Evolutionary conservation across 2,329 filamentous ascomycete species (phyloP), one percentile per base, ranked within the genome.

Genomic region (Hortaea werneckii): DNA sequence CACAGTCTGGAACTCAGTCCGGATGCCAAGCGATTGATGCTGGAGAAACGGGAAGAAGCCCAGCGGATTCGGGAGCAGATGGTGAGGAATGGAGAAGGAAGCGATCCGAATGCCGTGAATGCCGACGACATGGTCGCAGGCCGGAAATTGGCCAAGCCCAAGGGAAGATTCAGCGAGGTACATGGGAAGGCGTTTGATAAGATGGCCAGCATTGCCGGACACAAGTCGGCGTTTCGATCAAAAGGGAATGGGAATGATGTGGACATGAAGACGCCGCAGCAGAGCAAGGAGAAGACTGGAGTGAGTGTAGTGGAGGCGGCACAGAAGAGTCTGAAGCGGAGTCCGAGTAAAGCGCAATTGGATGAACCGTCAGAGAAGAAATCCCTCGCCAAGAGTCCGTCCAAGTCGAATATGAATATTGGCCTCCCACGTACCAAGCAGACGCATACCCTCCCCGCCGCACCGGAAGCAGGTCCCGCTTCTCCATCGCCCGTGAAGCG

Each of bases 201-300:
- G 73, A 95, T 96, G 90, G 88, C 95, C 63, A 95, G 89, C 1
- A 95, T 96, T 60, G 86, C 80, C 38, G 82, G 82, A 51, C 89
- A 95, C 62, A 75, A 87, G 6, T 94, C 89, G 8, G 78, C 83
- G 11, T 92, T 82, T 69, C 76, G 86, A 50, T 75, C 48, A 12
- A 47, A 45, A 12, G 30, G 20, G 20, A 43, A 37, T 4, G 37
- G 27, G 11, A 39, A 42, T 8, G 29, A 12, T 10, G 32, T 28
- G 12, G 27, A 28, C 8, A 20, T 20, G 20, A 20, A 20, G 20
- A 39, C 37, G 32, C 40, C 49, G 27, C 28, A 37, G 37, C 43
- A 37, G 29, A n/a, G 8, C 32, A 35, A 35, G 32, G 32, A 35
- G 32, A 20, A 45, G 9, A 2, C 10, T 20, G 27, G 35, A n/a